These are phyloP conservation scores for Claviceps sp. DNA, from an alignment of 2,329 filamentous ascomycete species.

Conservation along the genomic window DNA sequence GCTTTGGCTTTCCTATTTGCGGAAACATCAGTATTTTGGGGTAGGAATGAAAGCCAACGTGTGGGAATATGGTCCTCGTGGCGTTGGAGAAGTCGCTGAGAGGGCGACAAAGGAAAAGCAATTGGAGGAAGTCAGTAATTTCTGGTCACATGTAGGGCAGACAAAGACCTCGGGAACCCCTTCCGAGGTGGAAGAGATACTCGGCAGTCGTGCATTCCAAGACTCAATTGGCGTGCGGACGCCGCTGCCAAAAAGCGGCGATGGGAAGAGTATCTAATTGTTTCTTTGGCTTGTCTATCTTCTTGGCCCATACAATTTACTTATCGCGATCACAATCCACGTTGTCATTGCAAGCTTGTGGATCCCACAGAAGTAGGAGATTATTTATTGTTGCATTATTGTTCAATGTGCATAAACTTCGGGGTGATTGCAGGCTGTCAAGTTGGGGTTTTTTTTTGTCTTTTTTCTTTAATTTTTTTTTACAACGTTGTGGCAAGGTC, in stretches of 20 bases:
- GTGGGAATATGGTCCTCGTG: conserved; percentile 70
- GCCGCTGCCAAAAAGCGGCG: conserved; percentile 4
- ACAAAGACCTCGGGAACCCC: conserved; percentile 35
- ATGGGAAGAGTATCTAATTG: neutral
- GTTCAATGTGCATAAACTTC: neutral
- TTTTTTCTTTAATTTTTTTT: too few relatives aligned
- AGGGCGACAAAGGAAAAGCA: conserved; percentile 13
- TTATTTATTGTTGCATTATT: neutral
- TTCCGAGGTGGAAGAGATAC: conserved; percentile 43
- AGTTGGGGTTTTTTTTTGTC: neutral
- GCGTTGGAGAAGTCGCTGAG: conserved; percentile 31
- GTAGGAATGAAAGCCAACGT: conserved; percentile 98
- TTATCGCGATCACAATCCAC: neutral
- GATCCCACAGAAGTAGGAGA: neutral
- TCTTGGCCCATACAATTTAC: neutral
- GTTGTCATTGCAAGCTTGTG: neutral
- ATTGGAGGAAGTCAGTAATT: conserved; percentile 27
- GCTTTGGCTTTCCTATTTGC: conserved; percentile 81
- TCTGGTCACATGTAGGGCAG: conserved; percentile 44
- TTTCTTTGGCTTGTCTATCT: neutral
- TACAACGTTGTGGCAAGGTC: neutral
- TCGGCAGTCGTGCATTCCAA: conserved; percentile 38
- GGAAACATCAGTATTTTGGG: conserved; percentile 89
- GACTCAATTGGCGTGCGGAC: conserved; percentile 18
- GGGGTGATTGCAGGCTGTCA: neutral